phyloP scores from a whole-genome alignment of 208 protist genomes.

The Trypanosoma melophagium region DNA sequence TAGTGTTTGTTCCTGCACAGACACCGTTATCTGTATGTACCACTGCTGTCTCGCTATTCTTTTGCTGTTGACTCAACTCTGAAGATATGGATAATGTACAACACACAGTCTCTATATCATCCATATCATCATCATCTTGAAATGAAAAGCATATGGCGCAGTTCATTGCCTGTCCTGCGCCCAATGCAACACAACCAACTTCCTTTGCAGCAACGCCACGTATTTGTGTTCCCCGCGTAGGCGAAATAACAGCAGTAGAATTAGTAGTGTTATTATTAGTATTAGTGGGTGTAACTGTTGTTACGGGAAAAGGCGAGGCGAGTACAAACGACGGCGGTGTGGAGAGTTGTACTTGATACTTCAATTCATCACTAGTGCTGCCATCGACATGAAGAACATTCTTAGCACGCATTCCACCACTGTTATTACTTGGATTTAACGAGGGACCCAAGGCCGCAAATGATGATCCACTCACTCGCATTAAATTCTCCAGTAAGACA shows the following conservation, averaged over 20 bases:
- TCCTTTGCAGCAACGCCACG: slow-evolving; percentile 14
- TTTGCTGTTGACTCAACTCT: no score
- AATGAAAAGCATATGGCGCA: slow-evolving; percentile 8
- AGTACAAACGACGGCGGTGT: no score
- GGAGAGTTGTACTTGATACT: not conserved
- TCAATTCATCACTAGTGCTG: not conserved
- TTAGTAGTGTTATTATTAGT: not conserved
- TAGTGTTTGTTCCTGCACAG: not conserved
- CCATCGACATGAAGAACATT: not conserved
- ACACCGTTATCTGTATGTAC: not conserved
- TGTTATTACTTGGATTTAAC: not conserved
- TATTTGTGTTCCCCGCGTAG: not conserved
- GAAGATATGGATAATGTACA: no score
- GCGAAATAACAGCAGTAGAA: not conserved
- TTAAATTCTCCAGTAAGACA: not conserved
- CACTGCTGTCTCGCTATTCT: no score
- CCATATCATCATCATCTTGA: not conserved
- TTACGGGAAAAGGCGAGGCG: no score
- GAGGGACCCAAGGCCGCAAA: not conserved
- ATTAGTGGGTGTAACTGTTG: no score
- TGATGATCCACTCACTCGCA: not conserved
- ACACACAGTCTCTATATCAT: no score
- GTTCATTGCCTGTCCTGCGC: not conserved
- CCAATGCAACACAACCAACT: slow-evolving; percentile 9
- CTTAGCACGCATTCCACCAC: not conserved